Evolutionary conservation across 2,329 filamentous ascomycete genomes (phyloP).

Genomic region (Aplosporella prunicola): DNA sequence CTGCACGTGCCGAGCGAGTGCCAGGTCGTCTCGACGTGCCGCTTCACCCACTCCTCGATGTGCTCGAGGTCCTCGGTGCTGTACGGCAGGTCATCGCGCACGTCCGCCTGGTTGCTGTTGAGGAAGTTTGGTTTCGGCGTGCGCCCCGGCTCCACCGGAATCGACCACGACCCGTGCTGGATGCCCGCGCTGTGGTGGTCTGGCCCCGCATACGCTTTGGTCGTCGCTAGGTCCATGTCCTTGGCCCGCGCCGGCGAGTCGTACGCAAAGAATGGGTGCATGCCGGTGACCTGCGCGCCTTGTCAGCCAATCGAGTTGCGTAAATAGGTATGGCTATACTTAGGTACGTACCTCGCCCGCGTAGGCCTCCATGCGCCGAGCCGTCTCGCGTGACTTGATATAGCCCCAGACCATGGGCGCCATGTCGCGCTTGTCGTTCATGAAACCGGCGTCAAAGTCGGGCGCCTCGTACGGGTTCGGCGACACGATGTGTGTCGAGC

Average conservation of each 20-base stretch:
- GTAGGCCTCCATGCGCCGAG: constrained; percentile 67
- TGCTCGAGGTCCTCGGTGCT: constrained; percentile 51
- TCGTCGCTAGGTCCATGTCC: constrained; percentile 67
- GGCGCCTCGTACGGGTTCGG: constrained; percentile 63
- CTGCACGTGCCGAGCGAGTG: constrained; percentile 60
- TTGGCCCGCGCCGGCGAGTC: constrained; percentile 59
- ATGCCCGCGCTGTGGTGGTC: constrained; percentile 64
- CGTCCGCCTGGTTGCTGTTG: constrained; percentile 53
- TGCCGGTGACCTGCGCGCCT: constrained; percentile 27
- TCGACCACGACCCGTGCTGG: constrained; percentile 61
- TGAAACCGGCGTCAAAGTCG: constrained; percentile 74
- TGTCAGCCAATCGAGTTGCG: constrained; percentile 22
- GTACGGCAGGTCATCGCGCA: constrained; percentile 59
- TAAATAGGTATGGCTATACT: constrained; percentile 28
- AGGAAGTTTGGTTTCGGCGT: constrained; percentile 42
- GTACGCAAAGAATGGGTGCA: constrained; percentile 64
- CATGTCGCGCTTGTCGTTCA: constrained; percentile 81
- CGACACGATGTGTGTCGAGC: constrained; percentile 60
- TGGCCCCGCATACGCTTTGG: constrained; percentile 64
- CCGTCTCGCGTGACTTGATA: constrained; percentile 73
- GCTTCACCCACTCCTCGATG: constrained; percentile 54
- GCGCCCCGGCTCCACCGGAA: constrained; percentile 48
- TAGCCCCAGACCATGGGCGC: constrained; percentile 72
- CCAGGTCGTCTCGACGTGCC: constrained; percentile 68
- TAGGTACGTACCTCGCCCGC: constrained; percentile 59